A percentile compares a stretch with the other conserved stretches of the same genome.
Evolutionary conservation across 2,329 filamentous ascomycete species (phyloP).

Genomic region (Herpotrichia juniperi): DNA sequence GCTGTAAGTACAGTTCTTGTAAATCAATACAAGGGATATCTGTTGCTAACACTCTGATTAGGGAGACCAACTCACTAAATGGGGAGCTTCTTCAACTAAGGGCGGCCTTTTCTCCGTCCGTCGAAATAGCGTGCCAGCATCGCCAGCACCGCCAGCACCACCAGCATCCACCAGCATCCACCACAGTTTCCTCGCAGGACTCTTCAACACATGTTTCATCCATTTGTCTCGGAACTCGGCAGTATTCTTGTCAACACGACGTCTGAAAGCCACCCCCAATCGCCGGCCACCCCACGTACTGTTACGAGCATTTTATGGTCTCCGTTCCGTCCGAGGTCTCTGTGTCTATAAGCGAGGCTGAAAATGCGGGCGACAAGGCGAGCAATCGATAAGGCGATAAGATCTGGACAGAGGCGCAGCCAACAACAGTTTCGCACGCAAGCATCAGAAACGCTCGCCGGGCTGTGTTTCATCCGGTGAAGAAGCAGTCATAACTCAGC

Average conservation of each 20-base stretch:
- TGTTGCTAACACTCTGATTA: neutral
- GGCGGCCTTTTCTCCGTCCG: too few relatives aligned
- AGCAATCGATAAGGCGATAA: conserved; percentile 12
- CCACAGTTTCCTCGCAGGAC: conserved; percentile 9
- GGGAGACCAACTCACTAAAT: neutral
- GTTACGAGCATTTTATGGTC: neutral
- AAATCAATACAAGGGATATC: neutral
- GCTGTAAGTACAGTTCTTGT: conserved; percentile 20
- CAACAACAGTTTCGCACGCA: conserved; percentile 4
- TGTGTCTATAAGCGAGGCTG: neutral
- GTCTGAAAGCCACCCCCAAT: conserved; percentile 7
- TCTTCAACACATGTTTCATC: conserved; percentile 17
- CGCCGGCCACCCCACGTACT: conserved; percentile 9
- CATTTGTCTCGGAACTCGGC: conserved; percentile 19
- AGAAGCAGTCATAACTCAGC: conserved; percentile 22
- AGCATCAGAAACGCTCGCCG: conserved; percentile 17
- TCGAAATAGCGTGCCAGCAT: too few relatives aligned
- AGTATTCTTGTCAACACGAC: conserved; percentile 7
- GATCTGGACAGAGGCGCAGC: conserved; percentile 28
- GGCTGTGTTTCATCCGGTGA: conserved; percentile 40
- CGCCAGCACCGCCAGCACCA: conserved; percentile 19
- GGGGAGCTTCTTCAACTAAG: neutral
- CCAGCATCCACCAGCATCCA: conserved; percentile 14
- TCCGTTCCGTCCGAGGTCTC: neutral
- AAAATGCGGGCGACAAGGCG: neutral